These are phyloP conservation scores for Calonectria naviculata DNA, from an alignment of 2,329 filamentous ascomycete genomes.

Conservation along the genomic window DNA sequence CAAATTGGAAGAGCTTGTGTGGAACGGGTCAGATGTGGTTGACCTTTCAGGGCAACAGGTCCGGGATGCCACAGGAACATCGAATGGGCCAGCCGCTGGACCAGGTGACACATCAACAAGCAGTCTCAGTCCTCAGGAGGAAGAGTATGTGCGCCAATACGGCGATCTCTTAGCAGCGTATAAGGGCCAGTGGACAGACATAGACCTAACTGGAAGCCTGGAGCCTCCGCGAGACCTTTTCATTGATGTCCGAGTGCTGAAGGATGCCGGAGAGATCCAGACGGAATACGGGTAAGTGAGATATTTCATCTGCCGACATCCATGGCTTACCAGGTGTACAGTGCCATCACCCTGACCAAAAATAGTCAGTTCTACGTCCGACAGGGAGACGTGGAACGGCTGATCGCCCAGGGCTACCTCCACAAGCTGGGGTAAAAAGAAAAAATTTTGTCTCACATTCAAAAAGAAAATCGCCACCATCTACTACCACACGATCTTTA, in stretches of 20 bases:
- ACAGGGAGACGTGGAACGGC: constrained; percentile 92
- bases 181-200: constrained; percentile 98
- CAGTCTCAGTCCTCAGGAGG: constrained; percentile 93
- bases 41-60: constrained; percentile 73
- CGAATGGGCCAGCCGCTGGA: constrained; percentile 43
- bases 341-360: constrained; percentile 94
- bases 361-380: constrained; percentile 99
- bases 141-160: constrained; percentile 94
- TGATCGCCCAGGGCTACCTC: constrained; percentile 95
- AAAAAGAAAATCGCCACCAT: background rate
- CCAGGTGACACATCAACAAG: constrained; percentile 68
- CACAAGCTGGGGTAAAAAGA: constrained; percentile 81
- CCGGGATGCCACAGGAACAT: constrained; percentile 48
- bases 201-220: constrained; percentile 93
- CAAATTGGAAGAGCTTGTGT: constrained; percentile 93
- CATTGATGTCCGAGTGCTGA: constrained; percentile 95
- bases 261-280: constrained; percentile 98
- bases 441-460: background rate
- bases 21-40: constrained; percentile 86
- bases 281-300: constrained; percentile 92
- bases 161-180: constrained; percentile 93
- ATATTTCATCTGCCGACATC: background rate
- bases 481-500: background rate
- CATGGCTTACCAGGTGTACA: constrained; percentile 51
- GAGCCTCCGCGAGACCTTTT: constrained; percentile 96